phyloP scores from a whole-genome alignment of 257 asterid genomes.

The Primulina eburnea region DNA sequence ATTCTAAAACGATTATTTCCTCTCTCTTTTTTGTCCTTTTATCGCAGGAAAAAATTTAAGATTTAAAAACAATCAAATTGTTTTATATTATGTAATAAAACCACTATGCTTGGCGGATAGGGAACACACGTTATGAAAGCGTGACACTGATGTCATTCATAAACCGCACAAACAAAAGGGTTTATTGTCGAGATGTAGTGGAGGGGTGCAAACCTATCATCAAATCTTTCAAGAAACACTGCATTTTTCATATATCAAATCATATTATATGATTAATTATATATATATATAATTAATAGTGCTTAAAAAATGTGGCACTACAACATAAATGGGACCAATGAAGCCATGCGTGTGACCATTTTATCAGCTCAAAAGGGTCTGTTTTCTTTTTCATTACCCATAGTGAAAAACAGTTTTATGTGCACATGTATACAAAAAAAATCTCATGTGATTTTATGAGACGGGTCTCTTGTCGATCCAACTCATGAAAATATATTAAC shows the following conservation, averaged over 20 bases:
- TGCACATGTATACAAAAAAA: too few species aligned
- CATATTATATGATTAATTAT: neutral
- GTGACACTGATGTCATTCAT: slow-evolving; percentile 71
- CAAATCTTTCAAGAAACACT: slow-evolving; percentile 38
- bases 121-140: slow-evolving; percentile 60
- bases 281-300: neutral
- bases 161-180: slow-evolving; percentile 37
- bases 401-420: too few species aligned
- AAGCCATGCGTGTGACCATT: slow-evolving; percentile 47
- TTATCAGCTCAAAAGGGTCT: slow-evolving; percentile 16
- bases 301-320: slow-evolving; percentile 1
- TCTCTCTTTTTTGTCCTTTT: too few species aligned
- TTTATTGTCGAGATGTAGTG: slow-evolving; percentile 37
- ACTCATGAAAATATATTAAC: too few species aligned
- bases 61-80: too few species aligned
- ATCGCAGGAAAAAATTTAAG: too few species aligned
- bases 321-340: slow-evolving; percentile 28
- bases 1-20: too few species aligned
- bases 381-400: neutral
- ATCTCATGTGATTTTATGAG: too few species aligned
- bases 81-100: neutral
- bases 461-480: too few species aligned
- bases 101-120: neutral
- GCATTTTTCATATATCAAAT: slow-evolving; percentile 15
- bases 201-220: slow-evolving; percentile 52